Percentiles rank a stretch among this genome's conserved stretches.
phyloP scores from a whole-genome alignment of 768 basidiomycete genomes.

The Boletus pseudo-olivaceus region DNA sequence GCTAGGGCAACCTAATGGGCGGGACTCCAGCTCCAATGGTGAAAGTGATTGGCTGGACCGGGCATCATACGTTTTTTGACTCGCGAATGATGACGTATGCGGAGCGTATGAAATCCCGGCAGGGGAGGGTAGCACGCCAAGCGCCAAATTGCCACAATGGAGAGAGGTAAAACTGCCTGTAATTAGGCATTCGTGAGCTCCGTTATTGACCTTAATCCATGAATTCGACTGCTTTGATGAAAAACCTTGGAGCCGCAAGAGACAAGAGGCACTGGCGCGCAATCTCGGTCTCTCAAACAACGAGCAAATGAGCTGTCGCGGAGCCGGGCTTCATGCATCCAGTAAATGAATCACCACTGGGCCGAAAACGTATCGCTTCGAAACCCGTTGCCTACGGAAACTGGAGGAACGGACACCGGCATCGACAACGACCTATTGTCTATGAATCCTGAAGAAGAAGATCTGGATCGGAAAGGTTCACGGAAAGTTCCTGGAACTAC shows the following conservation, averaged over 20 bases:
- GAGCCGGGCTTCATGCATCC: background rate
- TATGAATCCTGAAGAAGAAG: background rate
- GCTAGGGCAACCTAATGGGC: background rate
- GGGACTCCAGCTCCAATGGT: conserved; percentile 3
- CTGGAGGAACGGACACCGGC: background rate
- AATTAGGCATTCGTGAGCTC: background rate
- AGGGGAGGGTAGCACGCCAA: background rate
- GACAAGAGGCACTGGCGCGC: background rate
- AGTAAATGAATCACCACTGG: background rate
- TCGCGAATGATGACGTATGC: background rate
- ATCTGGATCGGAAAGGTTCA: background rate
- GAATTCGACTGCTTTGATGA: background rate
- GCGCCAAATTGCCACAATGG: conserved; percentile 7
- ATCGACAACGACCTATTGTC: background rate
- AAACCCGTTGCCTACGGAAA: background rate
- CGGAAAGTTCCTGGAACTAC: too few relatives aligned
- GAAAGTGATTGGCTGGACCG: background rate
- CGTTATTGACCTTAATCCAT: background rate
- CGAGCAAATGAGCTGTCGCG: background rate
- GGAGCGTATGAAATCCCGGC: background rate
- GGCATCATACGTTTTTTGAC: background rate
- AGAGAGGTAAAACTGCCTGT: background rate
- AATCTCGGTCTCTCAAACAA: background rate
- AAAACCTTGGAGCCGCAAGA: background rate
- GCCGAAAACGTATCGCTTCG: background rate